phyloP scores from a whole-genome alignment of 352 stramenopile genomes.

The Peronospora belbahrii region DNA sequence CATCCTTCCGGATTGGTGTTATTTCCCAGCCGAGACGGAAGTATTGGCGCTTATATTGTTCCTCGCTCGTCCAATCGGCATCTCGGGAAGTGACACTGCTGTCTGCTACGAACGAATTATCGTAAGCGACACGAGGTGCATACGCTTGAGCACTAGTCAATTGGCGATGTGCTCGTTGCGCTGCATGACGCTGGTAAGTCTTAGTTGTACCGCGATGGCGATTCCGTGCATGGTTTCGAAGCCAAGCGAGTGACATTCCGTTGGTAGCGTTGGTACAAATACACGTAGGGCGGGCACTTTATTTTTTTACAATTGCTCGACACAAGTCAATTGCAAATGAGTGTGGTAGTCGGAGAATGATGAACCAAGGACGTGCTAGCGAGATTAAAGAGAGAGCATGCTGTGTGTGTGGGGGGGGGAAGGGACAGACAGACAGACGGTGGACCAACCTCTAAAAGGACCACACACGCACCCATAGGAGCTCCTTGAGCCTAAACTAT shows the following conservation, averaged over 20 bases:
- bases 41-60: conserved; percentile 43
- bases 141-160: conserved; percentile 16
- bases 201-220: conserved; percentile 17
- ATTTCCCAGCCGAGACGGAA: conserved; percentile 32
- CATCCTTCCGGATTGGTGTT: conserved; percentile 32
- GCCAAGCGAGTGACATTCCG: conserved; percentile 31
- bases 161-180: conserved; percentile 22
- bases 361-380: conserved; percentile 10
- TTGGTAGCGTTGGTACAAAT: conserved; percentile 3
- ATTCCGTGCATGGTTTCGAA: conserved; percentile 24
- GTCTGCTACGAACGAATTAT: conserved; percentile 25
- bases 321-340: conserved; percentile 14
- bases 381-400: conserved; percentile 2
- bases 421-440: conserved; percentile 13
- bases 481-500: background rate
- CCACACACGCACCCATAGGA: background rate
- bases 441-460: conserved; percentile 25
- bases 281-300: conserved; percentile 5
- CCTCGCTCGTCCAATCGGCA: conserved; percentile 32
- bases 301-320: conserved; percentile 8
- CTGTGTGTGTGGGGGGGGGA: conserved; percentile 12
- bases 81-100: conserved; percentile 24
- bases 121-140: conserved; percentile 23
- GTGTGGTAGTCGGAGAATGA: conserved; percentile 15
- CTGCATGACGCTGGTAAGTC: conserved; percentile 12